Conservation (phyloP, 805 yeast species). For the Lipomyces mesembrius region DNA sequence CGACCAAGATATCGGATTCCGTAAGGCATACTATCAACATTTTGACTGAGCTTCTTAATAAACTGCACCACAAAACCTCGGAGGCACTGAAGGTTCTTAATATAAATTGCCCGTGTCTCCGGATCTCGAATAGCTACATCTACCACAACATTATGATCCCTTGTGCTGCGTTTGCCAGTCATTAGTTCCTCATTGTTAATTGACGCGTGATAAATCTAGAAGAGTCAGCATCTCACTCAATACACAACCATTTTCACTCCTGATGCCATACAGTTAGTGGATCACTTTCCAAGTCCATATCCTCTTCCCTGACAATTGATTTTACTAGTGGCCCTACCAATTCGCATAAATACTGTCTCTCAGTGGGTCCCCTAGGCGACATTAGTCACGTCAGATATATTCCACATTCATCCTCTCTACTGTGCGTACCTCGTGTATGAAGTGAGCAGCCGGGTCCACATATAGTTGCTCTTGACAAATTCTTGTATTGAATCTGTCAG, state of each 20-base stretch:
- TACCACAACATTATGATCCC: conserved; percentile 53
- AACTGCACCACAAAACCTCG: conserved; percentile 72
- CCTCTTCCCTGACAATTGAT: conserved; percentile 46
- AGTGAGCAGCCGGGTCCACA: conserved; percentile 54
- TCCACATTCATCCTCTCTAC: neutral
- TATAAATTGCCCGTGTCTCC: conserved; percentile 70
- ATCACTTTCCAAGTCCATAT: conserved; percentile 74
- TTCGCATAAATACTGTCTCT: conserved; percentile 44
- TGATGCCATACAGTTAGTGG: conserved; percentile 54
- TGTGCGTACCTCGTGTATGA: conserved; percentile 47
- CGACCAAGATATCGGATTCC: conserved; percentile 63
- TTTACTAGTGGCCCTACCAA: conserved; percentile 51
- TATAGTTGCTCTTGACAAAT: conserved; percentile 41
- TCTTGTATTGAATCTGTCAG: conserved; percentile 32
- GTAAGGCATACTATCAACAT: conserved; percentile 53
- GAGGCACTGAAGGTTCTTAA: conserved; percentile 70
- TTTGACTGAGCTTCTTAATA: conserved; percentile 56
- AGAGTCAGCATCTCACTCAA: neutral
- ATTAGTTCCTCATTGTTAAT: conserved; percentile 45
- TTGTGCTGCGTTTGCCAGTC: conserved; percentile 47
- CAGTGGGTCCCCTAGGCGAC: conserved; percentile 40
- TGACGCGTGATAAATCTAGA: conserved; percentile 37
- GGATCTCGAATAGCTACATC: conserved; percentile 79
- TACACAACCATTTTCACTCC: conserved; percentile 12
- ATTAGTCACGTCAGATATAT: neutral